A percentile compares a stretch with the other conserved stretches of the same genome.
Evolutionary conservation across 345 rosid genomes (phyloP).

Genomic region (Clarkia xantiana): DNA sequence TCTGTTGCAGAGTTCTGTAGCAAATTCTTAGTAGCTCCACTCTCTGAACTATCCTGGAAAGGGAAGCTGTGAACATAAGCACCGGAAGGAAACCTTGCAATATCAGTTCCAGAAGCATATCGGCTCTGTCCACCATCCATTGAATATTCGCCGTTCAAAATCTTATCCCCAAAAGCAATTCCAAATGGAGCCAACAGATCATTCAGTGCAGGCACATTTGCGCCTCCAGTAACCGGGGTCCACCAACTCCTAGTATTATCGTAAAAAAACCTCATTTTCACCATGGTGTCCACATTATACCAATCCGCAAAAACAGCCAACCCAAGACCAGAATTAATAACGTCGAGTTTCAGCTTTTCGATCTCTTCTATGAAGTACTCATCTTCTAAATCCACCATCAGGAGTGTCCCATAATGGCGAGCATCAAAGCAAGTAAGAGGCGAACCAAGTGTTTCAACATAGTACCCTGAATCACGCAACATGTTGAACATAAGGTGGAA

Average conservation of each 20-base stretch:
- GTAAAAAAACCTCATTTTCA: slow-evolving; percentile 96
- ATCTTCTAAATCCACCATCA: slow-evolving; percentile 94
- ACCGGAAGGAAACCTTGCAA: slow-evolving; percentile 80
- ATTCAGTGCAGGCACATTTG: slow-evolving; percentile 87
- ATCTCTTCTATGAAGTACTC: slow-evolving; percentile 89
- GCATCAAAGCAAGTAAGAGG: slow-evolving; percentile 96
- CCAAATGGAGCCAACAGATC: slow-evolving; percentile 93
- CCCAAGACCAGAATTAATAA: slow-evolving; percentile 67
- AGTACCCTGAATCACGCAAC: slow-evolving; percentile 86
- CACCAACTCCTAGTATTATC: slow-evolving; percentile 98
- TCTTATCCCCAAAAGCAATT: slow-evolving; percentile 93
- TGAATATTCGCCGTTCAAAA: slow-evolving; percentile 82
- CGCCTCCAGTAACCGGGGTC: slow-evolving; percentile 98
- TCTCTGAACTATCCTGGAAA: slow-evolving; percentile 84
- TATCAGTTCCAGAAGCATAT: slow-evolving; percentile 94
- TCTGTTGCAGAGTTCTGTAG: slow-evolving; percentile 38
- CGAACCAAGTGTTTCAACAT: slow-evolving; percentile 89
- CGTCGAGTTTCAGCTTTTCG: slow-evolving; percentile 73
- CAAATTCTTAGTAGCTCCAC: slow-evolving; percentile 87
- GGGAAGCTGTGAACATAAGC: slow-evolving; percentile 83
- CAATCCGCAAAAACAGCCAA: slow-evolving; percentile 88
- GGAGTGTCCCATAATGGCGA: slow-evolving; percentile 78
- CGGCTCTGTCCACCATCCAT: slow-evolving; percentile 92
- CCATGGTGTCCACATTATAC: slow-evolving; percentile 96
- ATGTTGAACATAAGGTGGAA: slow-evolving; percentile 89